Base-by-base conservation (phyloP, 768 basidiomycete species). In the Mycena chlorophos region DNA sequence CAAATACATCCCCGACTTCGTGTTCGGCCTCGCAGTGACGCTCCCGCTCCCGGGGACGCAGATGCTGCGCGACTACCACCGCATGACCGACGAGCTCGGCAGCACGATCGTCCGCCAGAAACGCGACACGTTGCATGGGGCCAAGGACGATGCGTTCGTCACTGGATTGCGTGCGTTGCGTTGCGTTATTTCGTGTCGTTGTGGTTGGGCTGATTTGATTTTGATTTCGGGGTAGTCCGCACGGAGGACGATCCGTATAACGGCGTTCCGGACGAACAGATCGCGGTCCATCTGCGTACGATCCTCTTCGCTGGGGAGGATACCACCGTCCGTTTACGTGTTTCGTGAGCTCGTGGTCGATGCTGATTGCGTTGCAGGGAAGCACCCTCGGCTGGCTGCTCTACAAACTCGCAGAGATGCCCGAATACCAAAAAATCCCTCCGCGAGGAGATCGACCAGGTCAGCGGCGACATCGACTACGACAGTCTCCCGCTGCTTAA, bases 401-500 rank as follows among this genome's bases (percentile, higher is more conserved):
- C 1, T 54, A 54, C 27, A 39, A 54, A 27, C 53, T 54, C 30
- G 53, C 34, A 12, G 31, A 55, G 31, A 52, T 61, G 31, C 51
- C 20, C 8, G 58, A 48, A 4, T 46, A 47, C 29, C 58, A 60
- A 31, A n/a, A 48, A n/a, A 13, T 37, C 45, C 25, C 51, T 60
- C n/a, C 49, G 58, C 2, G 43, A 34, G 19, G 58, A 60, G 23
- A 55, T 60, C 23, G 4, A 43, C 6, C 30, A 39, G 25, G 54
- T 54, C 14, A 25, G 17, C 38, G 43, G 31, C 29, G 48, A 38
- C 8, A 19, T 14, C 14, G 51, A 55, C 16, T 56, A 56, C 39
- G 55, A 60, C 30, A 51, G 34, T 19, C 40, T 60, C 55, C 22
- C 49, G 12, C 47, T 49, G 5, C 19, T 60, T 34, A 60, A 60